phyloP scores from a whole-genome alignment of 23 red algal genomes.

The Agarophyton chilense region DNA sequence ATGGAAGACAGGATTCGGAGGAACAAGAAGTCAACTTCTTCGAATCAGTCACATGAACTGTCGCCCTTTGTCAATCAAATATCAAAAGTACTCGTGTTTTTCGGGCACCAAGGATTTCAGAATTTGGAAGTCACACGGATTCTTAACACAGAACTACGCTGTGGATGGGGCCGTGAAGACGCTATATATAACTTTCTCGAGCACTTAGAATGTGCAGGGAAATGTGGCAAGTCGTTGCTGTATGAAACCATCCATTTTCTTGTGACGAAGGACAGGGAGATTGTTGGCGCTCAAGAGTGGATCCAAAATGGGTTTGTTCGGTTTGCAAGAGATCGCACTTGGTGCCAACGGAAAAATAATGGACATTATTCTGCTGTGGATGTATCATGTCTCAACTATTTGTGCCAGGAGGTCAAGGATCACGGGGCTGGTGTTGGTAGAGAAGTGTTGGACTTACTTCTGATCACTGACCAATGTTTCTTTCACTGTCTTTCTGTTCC shows the following conservation, averaged over 20 bases:
- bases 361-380: background rate
- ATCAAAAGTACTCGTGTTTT: conserved; percentile 4
- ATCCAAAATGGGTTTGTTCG: conserved; percentile 13
- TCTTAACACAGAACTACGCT: conserved; percentile 21
- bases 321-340: conserved; percentile 13
- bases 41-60: background rate
- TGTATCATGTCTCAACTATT: background rate
- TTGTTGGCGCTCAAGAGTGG: background rate
- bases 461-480: conserved; percentile 1
- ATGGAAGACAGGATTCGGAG: background rate
- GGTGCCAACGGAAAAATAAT: background rate
- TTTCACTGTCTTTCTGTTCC: conserved; percentile 4
- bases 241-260: conserved; percentile 31
- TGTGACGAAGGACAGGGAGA: background rate
- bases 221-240: background rate
- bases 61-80: background rate
- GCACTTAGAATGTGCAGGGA: conserved; percentile 7
- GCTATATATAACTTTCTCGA: conserved; percentile 1
- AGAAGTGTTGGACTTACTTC: background rate
- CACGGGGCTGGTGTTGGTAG: background rate
- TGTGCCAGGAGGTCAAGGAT: background rate
- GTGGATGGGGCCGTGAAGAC: conserved; percentile 48
- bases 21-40: background rate
- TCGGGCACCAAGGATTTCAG: background rate
- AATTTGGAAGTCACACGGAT: background rate